phyloP scores from a whole-genome alignment of 1,284 basidiomycete genomes.

The Leccinum solheimii region DNA sequence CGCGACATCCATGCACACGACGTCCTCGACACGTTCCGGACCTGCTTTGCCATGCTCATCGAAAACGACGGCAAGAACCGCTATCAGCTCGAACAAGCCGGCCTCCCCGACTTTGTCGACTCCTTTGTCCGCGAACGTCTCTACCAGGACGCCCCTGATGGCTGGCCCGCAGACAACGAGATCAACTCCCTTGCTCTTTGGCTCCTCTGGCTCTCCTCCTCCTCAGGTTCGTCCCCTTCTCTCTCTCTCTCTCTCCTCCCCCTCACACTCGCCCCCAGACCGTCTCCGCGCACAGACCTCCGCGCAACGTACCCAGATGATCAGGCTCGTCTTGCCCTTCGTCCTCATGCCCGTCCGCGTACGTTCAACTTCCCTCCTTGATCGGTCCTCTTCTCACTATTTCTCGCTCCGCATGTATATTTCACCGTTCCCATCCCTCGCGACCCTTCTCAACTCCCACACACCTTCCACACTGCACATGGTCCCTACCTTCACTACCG shows the following conservation, averaged over 20 bases:
- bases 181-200: slow-evolving; percentile 59
- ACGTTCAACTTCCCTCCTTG: slow-evolving; percentile 19
- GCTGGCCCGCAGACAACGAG: slow-evolving; percentile 57
- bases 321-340: slow-evolving; percentile 55
- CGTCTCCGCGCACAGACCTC: slow-evolving; percentile 44
- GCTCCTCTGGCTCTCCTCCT: slow-evolving; percentile 61
- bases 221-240: slow-evolving; percentile 39
- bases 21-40: too few relatives aligned
- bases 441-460: slow-evolving; percentile 24
- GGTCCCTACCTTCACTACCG: slow-evolving; percentile 61
- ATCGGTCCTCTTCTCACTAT: slow-evolving; percentile 4
- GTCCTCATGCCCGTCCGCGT: slow-evolving; percentile 55
- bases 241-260: not conserved
- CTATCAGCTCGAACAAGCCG: slow-evolving; percentile 55
- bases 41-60: slow-evolving; percentile 68
- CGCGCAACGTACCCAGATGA: slow-evolving; percentile 45
- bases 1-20: too few relatives aligned
- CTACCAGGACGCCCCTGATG: slow-evolving; percentile 42
- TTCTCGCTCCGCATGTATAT: slow-evolving; percentile 56
- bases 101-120: slow-evolving; percentile 49
- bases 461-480: slow-evolving; percentile 50
- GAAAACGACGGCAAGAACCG: slow-evolving; percentile 79
- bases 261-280: slow-evolving; percentile 37
- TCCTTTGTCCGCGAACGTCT: slow-evolving; percentile 46
- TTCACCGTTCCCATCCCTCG: slow-evolving; percentile 50